Evolutionary conservation across 345 rosid species (phyloP), one percentile per base, ranked within the genome.

Genomic region (Acer yangbiense): DNA sequence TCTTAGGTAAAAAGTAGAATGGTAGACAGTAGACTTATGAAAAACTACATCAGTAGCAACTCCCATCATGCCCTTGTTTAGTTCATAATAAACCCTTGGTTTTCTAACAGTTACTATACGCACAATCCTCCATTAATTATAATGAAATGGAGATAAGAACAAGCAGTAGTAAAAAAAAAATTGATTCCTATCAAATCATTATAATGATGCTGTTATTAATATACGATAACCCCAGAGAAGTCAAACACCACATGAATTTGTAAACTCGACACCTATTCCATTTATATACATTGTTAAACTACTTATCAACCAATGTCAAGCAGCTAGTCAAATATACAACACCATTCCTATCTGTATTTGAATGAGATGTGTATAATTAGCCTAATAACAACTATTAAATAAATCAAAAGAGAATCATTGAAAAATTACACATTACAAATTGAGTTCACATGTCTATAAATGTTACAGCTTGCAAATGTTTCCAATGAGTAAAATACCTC

Each of bases 401-500:
- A 21, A 46, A 44, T 11, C 12, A 68, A 43, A 18, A 43, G 71
- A 65, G 23, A 68, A 20, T 68, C 63, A 71, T 8, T 52, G 14
- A 12, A 41, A 54, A 32, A 17, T 27, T 17, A 70, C 3, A 48
- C 14, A 50, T 20, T 52, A 0, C 43, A 9, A 60, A 35, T 16
- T 27, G 13, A 62, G 43, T 63, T 72, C 18, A 23, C 25, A 9
- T 62, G 41, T 44, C 3, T 4, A 74, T 46, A 16, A 63, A 63
- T 20, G 13, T 54, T 68, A 74, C 27, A 78, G 17, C 39, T 14
- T 61, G 64, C 27, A 65, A 46, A 50, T 7, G 44, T 32, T 75
- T 41, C 46, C 50, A 48, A 60, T 25, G 62, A 64, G 73, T 73
- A 35, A 75, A 73, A 66, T 93, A 94, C 99, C 99, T 97, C 99